Conservation (phyloP, 1,284 basidiomycete genomes). For the Ceraceosorus guamensis region DNA sequence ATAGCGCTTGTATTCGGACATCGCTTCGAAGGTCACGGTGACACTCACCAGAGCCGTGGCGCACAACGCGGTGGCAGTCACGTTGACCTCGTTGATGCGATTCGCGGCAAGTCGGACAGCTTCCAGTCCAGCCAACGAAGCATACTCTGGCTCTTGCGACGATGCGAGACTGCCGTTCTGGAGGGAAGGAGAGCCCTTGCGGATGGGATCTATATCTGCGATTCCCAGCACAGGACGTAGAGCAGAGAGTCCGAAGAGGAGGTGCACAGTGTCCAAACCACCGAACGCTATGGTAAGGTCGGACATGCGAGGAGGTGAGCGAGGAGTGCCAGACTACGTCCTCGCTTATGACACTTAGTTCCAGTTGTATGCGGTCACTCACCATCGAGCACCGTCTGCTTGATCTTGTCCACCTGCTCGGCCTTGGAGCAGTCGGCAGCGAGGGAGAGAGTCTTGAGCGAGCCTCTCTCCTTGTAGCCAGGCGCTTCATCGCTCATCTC, state of each 20-base stretch:
- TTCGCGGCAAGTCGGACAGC: constrained; percentile 49
- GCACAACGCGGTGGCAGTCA: constrained; percentile 51
- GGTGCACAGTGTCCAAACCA: constrained; percentile 74
- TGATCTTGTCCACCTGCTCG: constrained; percentile 63
- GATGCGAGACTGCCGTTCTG: background rate
- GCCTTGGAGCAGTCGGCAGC: constrained; percentile 63
- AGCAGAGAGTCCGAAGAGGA: constrained; percentile 78
- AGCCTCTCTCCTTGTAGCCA: constrained; percentile 43
- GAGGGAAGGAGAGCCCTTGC: background rate
- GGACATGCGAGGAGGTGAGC: background rate
- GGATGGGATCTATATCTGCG: constrained; percentile 59
- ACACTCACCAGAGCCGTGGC: constrained; percentile 52
- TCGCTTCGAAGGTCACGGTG: constrained; percentile 11
- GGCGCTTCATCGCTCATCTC: constrained; percentile 29
- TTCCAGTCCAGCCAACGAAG: constrained; percentile 46
- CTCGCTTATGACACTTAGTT: background rate
- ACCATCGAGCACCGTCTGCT: constrained; percentile 57
- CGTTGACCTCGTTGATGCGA: constrained; percentile 50
- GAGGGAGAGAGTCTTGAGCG: constrained; percentile 28
- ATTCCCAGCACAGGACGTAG: constrained; percentile 68
- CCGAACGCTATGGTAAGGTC: constrained; percentile 58
- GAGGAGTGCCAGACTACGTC: background rate
- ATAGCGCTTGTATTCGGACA: background rate
- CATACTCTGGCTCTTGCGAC: constrained; percentile 2
- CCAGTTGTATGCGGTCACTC: constrained; percentile 32